A percentile compares a stretch with the other conserved stretches of the same genome.
Conservation (phyloP, 176 grass and related monocot species). For the Aegilops longissima region DNA sequence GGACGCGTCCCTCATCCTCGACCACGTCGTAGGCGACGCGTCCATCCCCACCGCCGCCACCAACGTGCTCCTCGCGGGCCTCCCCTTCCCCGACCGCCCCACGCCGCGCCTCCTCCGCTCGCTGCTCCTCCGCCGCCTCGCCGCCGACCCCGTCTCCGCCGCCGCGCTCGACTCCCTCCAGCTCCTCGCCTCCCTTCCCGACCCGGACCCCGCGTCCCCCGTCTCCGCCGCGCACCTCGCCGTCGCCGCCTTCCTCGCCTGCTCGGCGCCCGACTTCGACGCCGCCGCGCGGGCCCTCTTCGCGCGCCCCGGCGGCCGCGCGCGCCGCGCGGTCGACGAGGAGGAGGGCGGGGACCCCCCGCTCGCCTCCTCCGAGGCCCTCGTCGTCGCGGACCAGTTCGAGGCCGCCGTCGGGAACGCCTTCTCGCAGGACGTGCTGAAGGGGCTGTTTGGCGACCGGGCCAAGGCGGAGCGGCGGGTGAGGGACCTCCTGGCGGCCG, state of each 20-base stretch:
- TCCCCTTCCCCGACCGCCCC: constrained; percentile 36
- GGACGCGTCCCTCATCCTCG: constrained; percentile 41
- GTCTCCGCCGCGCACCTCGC: constrained; percentile 5
- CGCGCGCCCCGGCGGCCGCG: constrained; percentile 35
- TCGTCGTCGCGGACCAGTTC: constrained; percentile 19
- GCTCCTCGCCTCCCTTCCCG: constrained; percentile 32
- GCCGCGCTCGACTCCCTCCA: constrained; percentile 34
- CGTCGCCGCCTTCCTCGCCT: constrained; percentile 28
- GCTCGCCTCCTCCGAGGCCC: constrained; percentile 27
- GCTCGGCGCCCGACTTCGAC: constrained; percentile 39
- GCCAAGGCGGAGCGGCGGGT: constrained; percentile 26
- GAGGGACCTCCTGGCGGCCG: constrained; percentile 29
- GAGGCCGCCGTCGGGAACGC: constrained; percentile 38
- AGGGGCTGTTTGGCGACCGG: constrained; percentile 12
- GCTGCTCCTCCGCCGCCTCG: constrained; percentile 43
- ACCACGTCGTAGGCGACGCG: constrained; percentile 40
- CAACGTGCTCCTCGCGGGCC: constrained; percentile 8
- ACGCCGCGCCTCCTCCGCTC: constrained; percentile 33
- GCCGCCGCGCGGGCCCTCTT: constrained; percentile 29
- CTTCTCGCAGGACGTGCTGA: constrained; percentile 24
- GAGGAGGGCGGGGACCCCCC: background rate
- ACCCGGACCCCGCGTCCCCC: background rate
- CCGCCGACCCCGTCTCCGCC: constrained; percentile 34
- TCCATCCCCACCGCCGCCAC: background rate
- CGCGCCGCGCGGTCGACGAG: background rate